Percentiles rank a stretch among this genome's conserved stretches.
Conservation (phyloP, 768 basidiomycete species). For the Postia placenta region DNA sequence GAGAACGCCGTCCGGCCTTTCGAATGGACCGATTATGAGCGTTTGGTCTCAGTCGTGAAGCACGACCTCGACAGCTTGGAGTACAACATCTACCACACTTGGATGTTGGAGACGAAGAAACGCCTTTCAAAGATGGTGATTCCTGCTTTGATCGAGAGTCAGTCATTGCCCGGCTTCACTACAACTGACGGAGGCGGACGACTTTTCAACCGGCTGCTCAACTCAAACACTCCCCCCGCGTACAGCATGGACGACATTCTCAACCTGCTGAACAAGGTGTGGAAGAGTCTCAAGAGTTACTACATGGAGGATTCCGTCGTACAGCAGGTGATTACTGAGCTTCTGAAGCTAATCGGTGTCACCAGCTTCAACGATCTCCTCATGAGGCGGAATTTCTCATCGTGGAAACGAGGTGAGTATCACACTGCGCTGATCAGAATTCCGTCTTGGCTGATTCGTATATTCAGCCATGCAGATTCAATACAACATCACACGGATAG, state of each 20-base stretch:
- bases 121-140: conserved; percentile 96
- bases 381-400: conserved; percentile 98
- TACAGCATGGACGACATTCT: conserved; percentile 98
- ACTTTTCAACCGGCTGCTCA: conserved; percentile 89
- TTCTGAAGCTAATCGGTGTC: conserved; percentile 92
- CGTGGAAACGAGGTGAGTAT: conserved; percentile 91
- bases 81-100: conserved; percentile 99
- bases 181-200: conserved; percentile 91
- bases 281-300: conserved; percentile 97
- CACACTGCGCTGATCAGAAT: neutral
- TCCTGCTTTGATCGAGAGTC: conserved; percentile 96
- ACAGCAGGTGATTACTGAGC: conserved; percentile 91
- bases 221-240: conserved; percentile 82
- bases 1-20: conserved; percentile 89
- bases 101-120: conserved; percentile 99
- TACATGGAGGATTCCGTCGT: conserved; percentile 97
- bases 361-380: conserved; percentile 97
- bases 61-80: conserved; percentile 97
- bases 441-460: neutral
- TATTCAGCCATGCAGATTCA: conserved; percentile 97
- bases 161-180: conserved; percentile 96
- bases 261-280: conserved; percentile 94
- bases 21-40: conserved; percentile 96
- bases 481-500: conserved; percentile 96
- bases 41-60: conserved; percentile 95